These are phyloP conservation scores for Gossypium rotundifolium DNA, from an alignment of 345 rosid species.

Conservation along the genomic window DNA sequence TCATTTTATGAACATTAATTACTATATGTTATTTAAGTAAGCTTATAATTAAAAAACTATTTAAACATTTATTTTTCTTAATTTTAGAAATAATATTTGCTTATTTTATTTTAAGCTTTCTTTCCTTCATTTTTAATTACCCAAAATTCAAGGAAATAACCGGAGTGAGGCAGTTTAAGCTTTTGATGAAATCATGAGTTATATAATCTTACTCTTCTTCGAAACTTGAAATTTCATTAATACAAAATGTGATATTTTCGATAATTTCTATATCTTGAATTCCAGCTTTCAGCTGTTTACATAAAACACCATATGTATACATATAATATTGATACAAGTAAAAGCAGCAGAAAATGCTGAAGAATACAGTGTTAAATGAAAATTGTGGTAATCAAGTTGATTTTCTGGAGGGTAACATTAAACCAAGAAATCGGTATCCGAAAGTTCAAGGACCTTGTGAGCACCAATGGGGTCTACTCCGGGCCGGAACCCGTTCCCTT, in stretches of 20 bases:
- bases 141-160: too few species aligned
- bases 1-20: too few species aligned
- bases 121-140: too few species aligned
- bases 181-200: too few species aligned
- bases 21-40: too few species aligned
- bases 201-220: too few species aligned
- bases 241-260: neutral
- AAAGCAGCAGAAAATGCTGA: neutral
- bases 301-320: neutral
- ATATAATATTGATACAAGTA: neutral
- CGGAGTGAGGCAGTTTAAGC: too few species aligned
- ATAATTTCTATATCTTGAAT: neutral
- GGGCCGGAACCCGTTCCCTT: slow-evolving; percentile 73
- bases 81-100: too few species aligned
- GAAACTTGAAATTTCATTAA: neutral
- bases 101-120: too few species aligned
- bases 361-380: slow-evolving; percentile 6
- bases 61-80: too few species aligned
- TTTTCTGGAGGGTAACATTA: slow-evolving; percentile 4
- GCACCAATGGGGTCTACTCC: slow-evolving; percentile 81
- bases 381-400: neutral
- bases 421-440: slow-evolving; percentile 74
- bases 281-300: slow-evolving; percentile 6
- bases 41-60: too few species aligned
- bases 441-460: slow-evolving; percentile 77